Evolutionary conservation across 495 filamentous ascomycete genomes (phyloP), one percentile per base, ranked within the genome.

Genomic region (Daldinia decipiens): DNA sequence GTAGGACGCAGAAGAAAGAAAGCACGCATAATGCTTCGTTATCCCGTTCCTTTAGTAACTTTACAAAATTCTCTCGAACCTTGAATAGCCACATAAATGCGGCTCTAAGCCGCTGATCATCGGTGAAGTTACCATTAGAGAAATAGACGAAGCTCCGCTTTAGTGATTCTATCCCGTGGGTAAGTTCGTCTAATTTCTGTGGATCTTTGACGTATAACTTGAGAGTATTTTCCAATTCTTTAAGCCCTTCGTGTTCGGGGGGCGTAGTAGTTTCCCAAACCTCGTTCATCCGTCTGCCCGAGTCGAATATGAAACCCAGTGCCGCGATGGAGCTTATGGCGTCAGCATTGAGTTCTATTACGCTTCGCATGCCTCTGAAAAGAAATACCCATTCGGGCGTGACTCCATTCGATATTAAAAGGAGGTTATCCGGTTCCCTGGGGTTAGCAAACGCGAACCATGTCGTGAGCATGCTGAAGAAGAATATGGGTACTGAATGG

Each of bases 401-500:
- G 1, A 73, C 73, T n/a, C 76, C 75, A 13, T 77, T 65, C n/a
- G 80, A 79, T 29, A 81, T 71, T 6, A 83, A 53, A 6, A 85
- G 75, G 5, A 84, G 78, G 39, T 80, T 71, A 12, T 79, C 76
- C 1, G 78, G 76, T 8, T 82, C 71, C 13, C 78, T 77, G 3
- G 85, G 83, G n/a, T 82, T 77, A 7, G 80, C 83, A 54, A 88
- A 81, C 31, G 81, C 76, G 53, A 85, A 80, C 13, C 84, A 79
- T 5, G 79, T 83, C 4, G 82, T 85, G 12, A 87, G 76, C 34
- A 83, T 79, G 24, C 85, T 84, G 67, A 87, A 85, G 27, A 83
- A 81, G 60, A 85, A 81, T 3, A 86, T 79, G 1, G 83, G 85
- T n/a, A 83, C 80, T 47, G 83, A 85, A 61, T 86, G 84, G 17